Evolutionary conservation across 2,329 filamentous ascomycete species (phyloP).

Genomic region (Sporothrix schenckii): DNA sequence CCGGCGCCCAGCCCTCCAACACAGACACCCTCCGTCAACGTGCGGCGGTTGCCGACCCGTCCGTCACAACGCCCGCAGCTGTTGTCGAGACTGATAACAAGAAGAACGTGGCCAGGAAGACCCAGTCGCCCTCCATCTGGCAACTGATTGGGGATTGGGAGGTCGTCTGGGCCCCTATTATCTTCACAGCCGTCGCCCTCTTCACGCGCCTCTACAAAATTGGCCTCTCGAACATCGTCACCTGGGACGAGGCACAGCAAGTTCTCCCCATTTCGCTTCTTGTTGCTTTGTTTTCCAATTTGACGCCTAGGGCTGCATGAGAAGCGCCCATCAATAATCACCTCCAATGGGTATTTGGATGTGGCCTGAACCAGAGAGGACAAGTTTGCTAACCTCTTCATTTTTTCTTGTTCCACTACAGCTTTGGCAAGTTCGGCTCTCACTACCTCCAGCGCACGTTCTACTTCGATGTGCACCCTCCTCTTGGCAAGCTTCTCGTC

Average conservation of each 20-base stretch:
- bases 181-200: constrained; percentile 65
- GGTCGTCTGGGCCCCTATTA: constrained; percentile 61
- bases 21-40: constrained; percentile 62
- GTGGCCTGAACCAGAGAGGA: not conserved
- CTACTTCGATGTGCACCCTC: constrained; percentile 88
- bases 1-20: constrained; percentile 62
- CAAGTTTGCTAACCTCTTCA: constrained; percentile 27
- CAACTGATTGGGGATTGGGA: constrained; percentile 67
- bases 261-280: constrained; percentile 39
- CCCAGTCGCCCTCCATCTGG: constrained; percentile 61
- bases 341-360: not conserved
- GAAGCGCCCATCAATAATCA: not conserved
- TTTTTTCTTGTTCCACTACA: constrained; percentile 43
- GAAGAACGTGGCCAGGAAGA: constrained; percentile 59
- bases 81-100: constrained; percentile 58
- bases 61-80: constrained; percentile 43
- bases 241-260: constrained; percentile 69
- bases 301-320: not conserved
- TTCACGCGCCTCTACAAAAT: constrained; percentile 72
- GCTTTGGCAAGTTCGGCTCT: constrained; percentile 96
- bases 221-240: constrained; percentile 67
- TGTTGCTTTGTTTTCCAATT: not conserved
- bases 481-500: constrained; percentile 97
- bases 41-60: constrained; percentile 47
- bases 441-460: constrained; percentile 99